Evolutionary conservation across 306 rosid species (phyloP).

Genomic region (Spatholobus suberectus): DNA sequence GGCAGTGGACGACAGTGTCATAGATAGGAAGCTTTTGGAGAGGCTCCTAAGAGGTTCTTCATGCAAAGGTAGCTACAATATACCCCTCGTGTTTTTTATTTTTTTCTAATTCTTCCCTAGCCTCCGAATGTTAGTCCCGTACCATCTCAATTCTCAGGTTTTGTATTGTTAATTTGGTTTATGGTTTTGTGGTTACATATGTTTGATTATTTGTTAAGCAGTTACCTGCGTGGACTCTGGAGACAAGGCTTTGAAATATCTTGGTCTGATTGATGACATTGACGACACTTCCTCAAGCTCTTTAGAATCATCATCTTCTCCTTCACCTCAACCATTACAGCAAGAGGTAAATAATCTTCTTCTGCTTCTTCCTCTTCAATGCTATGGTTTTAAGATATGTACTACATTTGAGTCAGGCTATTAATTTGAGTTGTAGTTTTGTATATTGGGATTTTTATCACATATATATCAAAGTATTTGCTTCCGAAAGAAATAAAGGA

Average conservation of each 20-base stretch:
- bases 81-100: not conserved
- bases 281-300: constrained; percentile 52
- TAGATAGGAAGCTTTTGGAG: constrained; percentile 83
- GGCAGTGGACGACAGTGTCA: constrained; percentile 89
- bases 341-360: constrained; percentile 43
- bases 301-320: constrained; percentile 49
- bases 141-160: not conserved
- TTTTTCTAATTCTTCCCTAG: not conserved
- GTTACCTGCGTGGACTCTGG: constrained; percentile 97
- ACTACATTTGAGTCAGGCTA: not conserved
- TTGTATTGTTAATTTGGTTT: not conserved
- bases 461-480: not conserved
- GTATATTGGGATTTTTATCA: not conserved
- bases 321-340: constrained; percentile 34
- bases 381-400: not conserved
- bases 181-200: not conserved
- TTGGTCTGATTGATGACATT: constrained; percentile 70
- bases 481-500: not conserved
- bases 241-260: constrained; percentile 87
- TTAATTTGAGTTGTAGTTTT: not conserved
- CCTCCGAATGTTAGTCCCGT: not conserved
- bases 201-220: constrained; percentile 35
- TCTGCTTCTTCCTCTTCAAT: not conserved
- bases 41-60: constrained; percentile 82
- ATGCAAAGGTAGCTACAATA: constrained; percentile 69